Base-by-base conservation (phyloP, 2,329 filamentous ascomycete genomes). In the Fusarium praegraminearum region DNA sequence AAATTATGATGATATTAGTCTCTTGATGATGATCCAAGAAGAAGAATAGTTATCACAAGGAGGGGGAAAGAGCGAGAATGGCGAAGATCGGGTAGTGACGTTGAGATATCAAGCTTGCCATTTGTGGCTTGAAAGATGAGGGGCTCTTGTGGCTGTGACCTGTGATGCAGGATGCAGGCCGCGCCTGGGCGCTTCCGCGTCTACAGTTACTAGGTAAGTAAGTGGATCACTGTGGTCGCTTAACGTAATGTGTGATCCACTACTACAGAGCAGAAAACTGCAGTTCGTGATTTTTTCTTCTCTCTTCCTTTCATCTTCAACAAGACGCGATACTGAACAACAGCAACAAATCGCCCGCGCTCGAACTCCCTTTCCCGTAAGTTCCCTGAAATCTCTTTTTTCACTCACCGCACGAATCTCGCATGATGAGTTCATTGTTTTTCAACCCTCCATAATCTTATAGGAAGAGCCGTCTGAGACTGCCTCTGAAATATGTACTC, bases 391-490 rank as follows among this genome's bases (percentile, higher is more conserved):
- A 22, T n/a, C 18, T 45, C 24, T 46, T 20, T n/a, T 45, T 12
- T 15, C 12, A 16, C 32, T 44, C 32, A 41, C 51, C 28, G 20
- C 49, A 44, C 51, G 15, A 65, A 72, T 76, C 74, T 74, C 75
- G 74, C 70, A 82, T 82, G 81, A 82, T 82, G 81, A 81, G 73
- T 75, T 76, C 68, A 74, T 77, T 80, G n/a, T 73, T 76, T 76
- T 78, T 67, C 74, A 79, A 79, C 79, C 80, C 80, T 76, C 67
- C 69, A 73, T 73, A 70, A 70, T 53, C 72, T 77, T 75, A 77
- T 80, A 83, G 81, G 81, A 83, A 83, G 81, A 83, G 81, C 81
- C 81, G 81, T 83, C 80, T 83, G 76, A 83, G 81, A 83, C 81
- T 69, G 73, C 76, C 74, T 71, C 60, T 74, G 74, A 72, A 73